Evolutionary conservation across 2,329 filamentous ascomycete species (phyloP).

Genomic region (Meredithiella fracta): DNA sequence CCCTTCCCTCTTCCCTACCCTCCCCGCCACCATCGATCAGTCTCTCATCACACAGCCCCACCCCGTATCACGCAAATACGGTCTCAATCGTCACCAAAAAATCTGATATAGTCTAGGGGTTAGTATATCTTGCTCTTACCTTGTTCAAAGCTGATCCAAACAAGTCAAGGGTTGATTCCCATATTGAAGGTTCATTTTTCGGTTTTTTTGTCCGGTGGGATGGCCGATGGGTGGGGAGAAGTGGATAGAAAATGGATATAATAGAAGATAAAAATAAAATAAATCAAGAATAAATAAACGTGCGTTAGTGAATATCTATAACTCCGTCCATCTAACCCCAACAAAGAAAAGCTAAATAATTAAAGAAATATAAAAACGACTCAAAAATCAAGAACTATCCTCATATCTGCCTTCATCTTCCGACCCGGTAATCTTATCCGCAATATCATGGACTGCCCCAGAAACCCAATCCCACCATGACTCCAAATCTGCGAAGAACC

Average conservation of each 20-base stretch:
- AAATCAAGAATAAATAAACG: no score
- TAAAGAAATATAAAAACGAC: no score
- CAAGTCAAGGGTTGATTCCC: neutral
- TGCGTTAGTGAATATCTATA: no score
- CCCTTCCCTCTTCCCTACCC: neutral
- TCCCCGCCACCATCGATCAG: neutral
- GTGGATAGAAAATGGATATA: neutral
- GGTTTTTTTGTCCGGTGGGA: no score
- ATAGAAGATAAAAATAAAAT: no score
- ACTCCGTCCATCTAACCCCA: no score
- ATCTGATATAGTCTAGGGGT: neutral
- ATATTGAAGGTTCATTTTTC: neutral
- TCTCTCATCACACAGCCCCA: neutral
- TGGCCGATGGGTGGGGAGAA: no score
- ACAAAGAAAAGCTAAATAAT: neutral
- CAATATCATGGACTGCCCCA: neutral
- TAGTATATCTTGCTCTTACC: neutral
- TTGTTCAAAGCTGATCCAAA: neutral
- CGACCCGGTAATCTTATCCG: neutral
- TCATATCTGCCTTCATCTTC: neutral
- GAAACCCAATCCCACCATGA: neutral
- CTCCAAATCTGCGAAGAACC: neutral
- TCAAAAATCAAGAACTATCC: neutral
- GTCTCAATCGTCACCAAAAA: no score
- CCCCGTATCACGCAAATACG: neutral